Conservation (phyloP, 441 rosid species). For the Erysimum cheiri region DNA sequence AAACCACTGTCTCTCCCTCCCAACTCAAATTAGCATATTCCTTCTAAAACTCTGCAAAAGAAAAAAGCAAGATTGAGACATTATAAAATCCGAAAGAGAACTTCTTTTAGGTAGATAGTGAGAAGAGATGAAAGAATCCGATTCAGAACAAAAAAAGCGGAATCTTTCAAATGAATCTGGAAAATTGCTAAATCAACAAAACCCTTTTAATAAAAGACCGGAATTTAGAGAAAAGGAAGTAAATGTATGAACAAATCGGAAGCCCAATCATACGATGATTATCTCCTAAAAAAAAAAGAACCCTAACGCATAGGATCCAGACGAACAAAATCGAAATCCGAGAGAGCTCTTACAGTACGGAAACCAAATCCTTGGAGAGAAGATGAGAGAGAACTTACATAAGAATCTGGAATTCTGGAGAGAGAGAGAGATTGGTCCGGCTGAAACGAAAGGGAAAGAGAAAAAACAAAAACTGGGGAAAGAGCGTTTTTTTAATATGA, state of each 20-base stretch:
- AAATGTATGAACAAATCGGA: not conserved
- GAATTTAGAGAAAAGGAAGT: not conserved
- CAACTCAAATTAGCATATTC: constrained; percentile 19
- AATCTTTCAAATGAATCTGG: not conserved
- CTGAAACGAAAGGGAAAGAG: constrained; percentile 4
- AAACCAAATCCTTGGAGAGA: constrained; percentile 2
- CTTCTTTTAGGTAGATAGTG: constrained; percentile 11
- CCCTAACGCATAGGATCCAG: not conserved
- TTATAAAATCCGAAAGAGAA: not conserved
- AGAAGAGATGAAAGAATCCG: not conserved
- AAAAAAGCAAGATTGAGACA: not conserved
- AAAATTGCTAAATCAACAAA: constrained; percentile 9
- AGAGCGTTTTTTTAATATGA: not conserved
- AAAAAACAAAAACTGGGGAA: not conserved
- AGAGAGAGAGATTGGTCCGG: not conserved
- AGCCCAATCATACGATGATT: not conserved
- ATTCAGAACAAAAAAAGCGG: not conserved
- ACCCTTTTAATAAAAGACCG: not conserved
- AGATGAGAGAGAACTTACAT: constrained; percentile 18
- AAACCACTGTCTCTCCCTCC: constrained; percentile 19
- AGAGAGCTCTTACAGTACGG: not conserved
- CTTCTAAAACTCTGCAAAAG: constrained; percentile 34
- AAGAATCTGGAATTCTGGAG: constrained; percentile 11
- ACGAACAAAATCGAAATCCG: not conserved
- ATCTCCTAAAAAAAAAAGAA: not conserved